Conservation (phyloP, 129 eudicot species). For the Daucus carota region DH1_v3.0 NC_030382.2:52437001-52437500, state of each 20-base stretch:
- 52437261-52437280: not conserved
- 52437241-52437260: not conserved
- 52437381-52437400: not conserved
- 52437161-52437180: not conserved
- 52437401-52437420: not conserved
- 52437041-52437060: not conserved
- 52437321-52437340: not conserved
- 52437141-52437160: not conserved
- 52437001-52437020: not conserved
- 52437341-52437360: not conserved
- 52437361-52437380: not conserved
- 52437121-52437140: not conserved
- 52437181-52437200: not conserved
- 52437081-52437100: not conserved
- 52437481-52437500: not conserved
- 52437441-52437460: not conserved
- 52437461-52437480: not conserved
- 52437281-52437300: not conserved
- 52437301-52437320: not conserved
- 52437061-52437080: not conserved
- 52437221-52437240: not conserved
- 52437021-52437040: not conserved
- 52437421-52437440: not conserved
- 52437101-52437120: not conserved
- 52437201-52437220: not conserved